A percentile compares a stretch with the other conserved stretches of the same genome.
phyloP scores from a whole-genome alignment of 305 asterid genomes.

The Rubia balearica region DNA sequence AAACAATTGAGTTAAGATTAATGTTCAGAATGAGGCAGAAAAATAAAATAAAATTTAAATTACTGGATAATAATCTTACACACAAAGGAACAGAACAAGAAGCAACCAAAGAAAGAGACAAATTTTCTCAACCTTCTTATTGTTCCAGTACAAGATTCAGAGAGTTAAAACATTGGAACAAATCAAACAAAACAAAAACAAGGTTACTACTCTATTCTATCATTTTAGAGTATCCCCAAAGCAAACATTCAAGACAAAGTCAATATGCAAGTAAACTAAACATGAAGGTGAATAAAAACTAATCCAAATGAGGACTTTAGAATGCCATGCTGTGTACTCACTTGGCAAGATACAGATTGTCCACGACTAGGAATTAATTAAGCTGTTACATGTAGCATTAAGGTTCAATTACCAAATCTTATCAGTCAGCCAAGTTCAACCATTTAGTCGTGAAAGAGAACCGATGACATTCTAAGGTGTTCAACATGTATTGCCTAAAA shows the following conservation, averaged over 20 bases:
- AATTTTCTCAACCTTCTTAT: background rate
- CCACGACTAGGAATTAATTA: background rate
- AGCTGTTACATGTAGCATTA: background rate
- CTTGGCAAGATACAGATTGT: background rate
- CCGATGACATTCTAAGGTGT: slow-evolving; percentile 1
- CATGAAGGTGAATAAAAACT: background rate
- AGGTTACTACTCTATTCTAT: background rate
- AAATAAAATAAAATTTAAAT: background rate
- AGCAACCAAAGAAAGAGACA: background rate
- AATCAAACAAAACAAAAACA: background rate
- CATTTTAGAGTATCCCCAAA: background rate
- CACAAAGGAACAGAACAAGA: background rate
- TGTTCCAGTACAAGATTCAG: background rate
- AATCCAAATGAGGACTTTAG: background rate
- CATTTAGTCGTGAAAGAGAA: background rate
- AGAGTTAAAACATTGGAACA: background rate
- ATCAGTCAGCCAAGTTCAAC: background rate
- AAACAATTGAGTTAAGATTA: background rate
- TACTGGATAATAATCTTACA: background rate
- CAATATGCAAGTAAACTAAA: no score
- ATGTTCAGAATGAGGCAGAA: background rate
- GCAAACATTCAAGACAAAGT: no score
- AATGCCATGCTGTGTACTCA: background rate
- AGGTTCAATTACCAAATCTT: background rate
- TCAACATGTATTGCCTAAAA: background rate